phyloP scores from a whole-genome alignment of 768 basidiomycete genomes.

The Trametes cubensis region DNA sequence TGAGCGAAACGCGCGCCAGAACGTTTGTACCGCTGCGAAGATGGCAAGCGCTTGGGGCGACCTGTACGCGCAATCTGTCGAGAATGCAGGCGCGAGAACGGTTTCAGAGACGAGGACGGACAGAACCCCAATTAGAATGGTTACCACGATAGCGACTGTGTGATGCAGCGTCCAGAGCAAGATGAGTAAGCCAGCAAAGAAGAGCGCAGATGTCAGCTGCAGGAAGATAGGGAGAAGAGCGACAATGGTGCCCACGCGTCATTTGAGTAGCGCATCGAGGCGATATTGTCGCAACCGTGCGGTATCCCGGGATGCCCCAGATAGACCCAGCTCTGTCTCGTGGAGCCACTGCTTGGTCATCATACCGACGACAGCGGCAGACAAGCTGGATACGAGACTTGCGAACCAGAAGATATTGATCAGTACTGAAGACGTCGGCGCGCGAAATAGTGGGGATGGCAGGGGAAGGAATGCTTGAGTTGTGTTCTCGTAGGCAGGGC shows the following conservation, averaged over 20 bases:
- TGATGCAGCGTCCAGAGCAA: not conserved
- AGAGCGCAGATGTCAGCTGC: not conserved
- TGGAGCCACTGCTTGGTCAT: constrained; percentile 9
- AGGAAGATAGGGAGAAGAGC: constrained; percentile 1
- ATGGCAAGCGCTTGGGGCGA: constrained; percentile 3
- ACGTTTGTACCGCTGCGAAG: too few species aligned
- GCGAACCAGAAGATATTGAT: constrained; percentile 14
- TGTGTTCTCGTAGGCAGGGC: not conserved
- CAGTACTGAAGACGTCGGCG: too few species aligned
- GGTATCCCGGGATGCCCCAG: not conserved
- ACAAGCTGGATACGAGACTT: constrained; percentile 5
- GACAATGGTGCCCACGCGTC: not conserved
- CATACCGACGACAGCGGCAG: constrained; percentile 2
- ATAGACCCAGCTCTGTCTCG: not conserved
- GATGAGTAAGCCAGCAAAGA: constrained; percentile 4
- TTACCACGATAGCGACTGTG: not conserved
- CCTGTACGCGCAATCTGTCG: not conserved
- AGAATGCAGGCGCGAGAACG: not conserved
- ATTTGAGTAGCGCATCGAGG: not conserved
- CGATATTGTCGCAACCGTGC: constrained; percentile 2
- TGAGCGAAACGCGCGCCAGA: too few species aligned
- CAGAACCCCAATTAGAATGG: not conserved
- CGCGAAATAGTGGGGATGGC: not conserved
- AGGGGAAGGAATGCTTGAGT: not conserved
- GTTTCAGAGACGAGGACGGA: not conserved